A percentile compares a stretch with the other conserved stretches of the same genome.
Conservation (phyloP, 2,329 filamentous ascomycete genomes). For the Ascochyta koolunga region DNA sequence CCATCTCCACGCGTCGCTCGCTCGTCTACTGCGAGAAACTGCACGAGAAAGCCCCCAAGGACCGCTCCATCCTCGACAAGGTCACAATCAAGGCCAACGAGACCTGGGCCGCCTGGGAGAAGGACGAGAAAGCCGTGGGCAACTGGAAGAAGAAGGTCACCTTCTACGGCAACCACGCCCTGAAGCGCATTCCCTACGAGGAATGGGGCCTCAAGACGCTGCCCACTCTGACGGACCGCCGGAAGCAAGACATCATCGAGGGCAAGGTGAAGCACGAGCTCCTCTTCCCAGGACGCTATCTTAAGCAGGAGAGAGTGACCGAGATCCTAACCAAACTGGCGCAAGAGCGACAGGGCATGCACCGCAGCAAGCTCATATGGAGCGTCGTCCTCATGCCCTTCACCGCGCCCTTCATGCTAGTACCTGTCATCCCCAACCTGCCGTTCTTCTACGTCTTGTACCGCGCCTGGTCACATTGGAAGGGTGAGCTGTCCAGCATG, state of each 20-base stretch:
- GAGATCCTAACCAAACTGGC: slow-evolving; percentile 73
- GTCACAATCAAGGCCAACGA: slow-evolving; percentile 72
- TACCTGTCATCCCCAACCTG: slow-evolving; percentile 88
- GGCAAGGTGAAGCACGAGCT: slow-evolving; percentile 72
- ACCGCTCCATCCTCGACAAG: slow-evolving; percentile 69
- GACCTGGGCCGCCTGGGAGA: slow-evolving; percentile 88
- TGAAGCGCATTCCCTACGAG: slow-evolving; percentile 89
- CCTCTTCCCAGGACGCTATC: slow-evolving; percentile 74
- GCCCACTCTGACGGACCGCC: slow-evolving; percentile 75
- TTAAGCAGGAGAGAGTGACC: slow-evolving; percentile 68
- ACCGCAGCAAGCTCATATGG: slow-evolving; percentile 78
- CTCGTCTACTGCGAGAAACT: slow-evolving; percentile 90
- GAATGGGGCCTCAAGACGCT: slow-evolving; percentile 98
- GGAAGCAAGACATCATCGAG: slow-evolving; percentile 67
- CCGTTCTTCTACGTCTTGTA: slow-evolving; percentile 97
- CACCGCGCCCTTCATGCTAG: slow-evolving; percentile 77
- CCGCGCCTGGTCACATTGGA: slow-evolving; percentile 66
- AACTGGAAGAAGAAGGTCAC: slow-evolving; percentile 92
- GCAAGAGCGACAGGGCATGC: slow-evolving; percentile 79
- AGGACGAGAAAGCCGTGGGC: slow-evolving; percentile 63
- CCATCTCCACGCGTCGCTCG: slow-evolving; percentile 87
- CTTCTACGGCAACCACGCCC: slow-evolving; percentile 80
- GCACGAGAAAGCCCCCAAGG: slow-evolving; percentile 56
- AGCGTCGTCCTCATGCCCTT: slow-evolving; percentile 69
- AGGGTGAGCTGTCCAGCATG: slow-evolving; percentile 19